These are phyloP conservation scores for Decorospora gaudefroyi DNA, from an alignment of 2,329 filamentous ascomycete species.

Conservation along the genomic window DNA sequence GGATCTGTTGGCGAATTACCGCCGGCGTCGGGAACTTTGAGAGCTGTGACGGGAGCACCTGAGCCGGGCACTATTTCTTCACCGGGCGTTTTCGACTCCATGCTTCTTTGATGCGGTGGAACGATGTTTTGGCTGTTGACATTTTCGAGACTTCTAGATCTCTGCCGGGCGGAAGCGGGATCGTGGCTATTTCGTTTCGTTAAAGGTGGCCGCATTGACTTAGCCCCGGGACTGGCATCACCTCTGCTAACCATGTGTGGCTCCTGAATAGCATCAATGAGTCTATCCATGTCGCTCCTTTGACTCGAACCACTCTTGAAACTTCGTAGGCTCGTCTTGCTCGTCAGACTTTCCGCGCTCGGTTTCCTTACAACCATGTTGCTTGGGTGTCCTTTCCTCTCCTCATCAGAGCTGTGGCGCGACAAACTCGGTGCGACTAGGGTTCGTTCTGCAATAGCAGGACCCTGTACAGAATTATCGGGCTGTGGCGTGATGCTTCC, in stretches of 20 bases:
- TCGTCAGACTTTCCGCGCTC: conserved; percentile 55
- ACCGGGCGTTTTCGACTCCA: conserved; percentile 53
- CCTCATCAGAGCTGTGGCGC: conserved; percentile 26
- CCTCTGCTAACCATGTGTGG: conserved; percentile 50
- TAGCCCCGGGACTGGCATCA: conserved; percentile 25
- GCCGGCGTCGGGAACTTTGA: conserved; percentile 54
- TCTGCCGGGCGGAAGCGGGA: conserved; percentile 8
- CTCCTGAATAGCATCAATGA: conserved; percentile 73
- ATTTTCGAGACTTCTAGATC: conserved; percentile 38
- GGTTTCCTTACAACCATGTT: conserved; percentile 22
- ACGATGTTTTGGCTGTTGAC: conserved; percentile 14
- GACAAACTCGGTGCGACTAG: conserved; percentile 55
- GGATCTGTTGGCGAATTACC: conserved; percentile 15
- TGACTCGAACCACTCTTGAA: conserved; percentile 54
- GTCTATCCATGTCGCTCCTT: conserved; percentile 67
- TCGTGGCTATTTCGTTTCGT: conserved; percentile 38
- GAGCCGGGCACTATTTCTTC: conserved; percentile 49
- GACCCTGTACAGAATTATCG: conserved; percentile 6
- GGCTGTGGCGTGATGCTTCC: conserved; percentile 31
- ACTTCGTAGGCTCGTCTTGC: conserved; percentile 56
- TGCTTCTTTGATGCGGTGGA: conserved; percentile 43
- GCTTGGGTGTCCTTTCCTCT: background rate
- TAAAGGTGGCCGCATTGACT: conserved; percentile 31
- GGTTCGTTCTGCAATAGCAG: conserved; percentile 60
- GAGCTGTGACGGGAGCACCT: conserved; percentile 50